These are phyloP conservation scores for Penicillium paneum DNA, from an alignment of 2,329 filamentous ascomycete genomes.

Conservation along the genomic window DNA sequence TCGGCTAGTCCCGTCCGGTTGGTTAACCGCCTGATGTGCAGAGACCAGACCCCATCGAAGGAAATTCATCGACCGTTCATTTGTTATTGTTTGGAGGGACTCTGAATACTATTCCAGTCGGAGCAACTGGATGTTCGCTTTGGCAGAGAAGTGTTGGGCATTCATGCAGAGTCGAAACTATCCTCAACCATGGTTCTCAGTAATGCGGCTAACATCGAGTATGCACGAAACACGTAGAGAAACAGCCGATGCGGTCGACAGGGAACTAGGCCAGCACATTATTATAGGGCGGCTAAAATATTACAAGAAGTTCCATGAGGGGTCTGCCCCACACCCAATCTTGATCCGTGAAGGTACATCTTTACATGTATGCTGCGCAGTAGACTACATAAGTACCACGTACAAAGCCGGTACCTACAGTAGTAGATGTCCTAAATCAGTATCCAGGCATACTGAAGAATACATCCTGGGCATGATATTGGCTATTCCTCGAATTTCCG, in stretches of 20 bases:
- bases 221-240: slow-evolving; percentile 13
- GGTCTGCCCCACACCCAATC: slow-evolving; percentile 6
- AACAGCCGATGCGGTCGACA: slow-evolving; percentile 8
- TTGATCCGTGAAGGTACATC: neutral
- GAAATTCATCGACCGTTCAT: slow-evolving; percentile 2
- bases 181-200: slow-evolving; percentile 22
- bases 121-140: slow-evolving; percentile 26
- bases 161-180: slow-evolving; percentile 36
- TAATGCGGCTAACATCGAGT: slow-evolving; percentile 21
- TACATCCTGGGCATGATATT: slow-evolving; percentile 4
- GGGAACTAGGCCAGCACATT: slow-evolving; percentile 7
- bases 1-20: slow-evolving; percentile 7
- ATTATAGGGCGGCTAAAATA: slow-evolving; percentile 1
- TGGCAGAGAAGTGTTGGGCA: slow-evolving; percentile 39
- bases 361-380: neutral
- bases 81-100: neutral
- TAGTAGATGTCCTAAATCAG: neutral
- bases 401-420: slow-evolving; percentile 3
- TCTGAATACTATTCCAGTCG: neutral
- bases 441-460: neutral
- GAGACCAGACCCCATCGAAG: slow-evolving; percentile 1
- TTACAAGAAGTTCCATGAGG: neutral
- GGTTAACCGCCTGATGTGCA: slow-evolving; percentile 6
- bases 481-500: neutral
- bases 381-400: slow-evolving; percentile 1